These are phyloP conservation scores for Aspergillus indologenus DNA, from an alignment of 495 filamentous ascomycete species.

Conservation along the genomic window DNA sequence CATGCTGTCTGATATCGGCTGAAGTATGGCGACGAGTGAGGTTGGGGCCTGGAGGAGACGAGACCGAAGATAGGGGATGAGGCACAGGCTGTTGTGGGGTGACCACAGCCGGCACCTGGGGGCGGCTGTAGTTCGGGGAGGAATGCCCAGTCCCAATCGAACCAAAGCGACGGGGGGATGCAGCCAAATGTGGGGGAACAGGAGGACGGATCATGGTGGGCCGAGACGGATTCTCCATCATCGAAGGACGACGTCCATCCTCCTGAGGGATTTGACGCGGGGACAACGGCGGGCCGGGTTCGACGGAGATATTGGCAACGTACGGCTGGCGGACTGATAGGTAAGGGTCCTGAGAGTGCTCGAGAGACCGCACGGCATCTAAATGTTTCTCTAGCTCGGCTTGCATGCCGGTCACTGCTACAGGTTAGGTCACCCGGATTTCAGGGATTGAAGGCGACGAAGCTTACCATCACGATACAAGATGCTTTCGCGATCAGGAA, in stretches of 20 bases:
- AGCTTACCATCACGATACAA: slow-evolving; percentile 54
- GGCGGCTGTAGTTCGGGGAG: slow-evolving; percentile 62
- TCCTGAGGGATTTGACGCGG: slow-evolving; percentile 87
- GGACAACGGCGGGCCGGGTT: slow-evolving; percentile 77
- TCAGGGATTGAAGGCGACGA: slow-evolving; percentile 9
- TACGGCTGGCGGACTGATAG: slow-evolving; percentile 74
- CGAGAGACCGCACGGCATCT: slow-evolving; percentile 65
- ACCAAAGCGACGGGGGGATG: slow-evolving; percentile 77
- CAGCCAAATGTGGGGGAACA: slow-evolving; percentile 71
- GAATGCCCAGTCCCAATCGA: slow-evolving; percentile 74
- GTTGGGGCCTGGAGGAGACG: slow-evolving; percentile 68
- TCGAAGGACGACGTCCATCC: slow-evolving; percentile 68
- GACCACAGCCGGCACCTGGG: slow-evolving; percentile 66
- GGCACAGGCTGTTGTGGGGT: slow-evolving; percentile 63
- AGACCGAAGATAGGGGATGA: slow-evolving; percentile 72
- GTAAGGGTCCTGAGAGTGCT: slow-evolving; percentile 73
- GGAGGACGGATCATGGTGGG: slow-evolving; percentile 59
- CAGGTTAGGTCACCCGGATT: slow-evolving; percentile 13
- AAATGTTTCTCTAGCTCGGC: slow-evolving; percentile 80
- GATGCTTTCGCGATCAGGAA: slow-evolving; percentile 62
- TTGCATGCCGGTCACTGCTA: slow-evolving; percentile 74
- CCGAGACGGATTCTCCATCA: slow-evolving; percentile 27
- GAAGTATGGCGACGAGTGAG: slow-evolving; percentile 88
- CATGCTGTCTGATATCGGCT: slow-evolving; percentile 87
- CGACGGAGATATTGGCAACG: slow-evolving; percentile 66